Evolutionary conservation across 495 filamentous ascomycete genomes (phyloP).

Genomic region (Achaetomiella virescens): DNA sequence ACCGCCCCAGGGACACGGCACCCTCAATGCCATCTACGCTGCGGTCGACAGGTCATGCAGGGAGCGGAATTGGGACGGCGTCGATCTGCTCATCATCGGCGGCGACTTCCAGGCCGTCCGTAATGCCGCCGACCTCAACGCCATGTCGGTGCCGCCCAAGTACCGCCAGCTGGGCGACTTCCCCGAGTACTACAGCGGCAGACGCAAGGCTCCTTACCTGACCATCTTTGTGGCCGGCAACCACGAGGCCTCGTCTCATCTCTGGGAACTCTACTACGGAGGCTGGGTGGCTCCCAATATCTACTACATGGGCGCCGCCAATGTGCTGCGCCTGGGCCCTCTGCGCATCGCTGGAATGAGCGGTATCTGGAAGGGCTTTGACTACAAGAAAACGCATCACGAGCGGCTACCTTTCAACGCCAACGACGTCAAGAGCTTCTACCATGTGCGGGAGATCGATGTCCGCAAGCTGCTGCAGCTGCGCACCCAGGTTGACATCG

Average conservation of each 20-base stretch:
- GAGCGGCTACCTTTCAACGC: conserved; percentile 81
- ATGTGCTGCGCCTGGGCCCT: conserved; percentile 72
- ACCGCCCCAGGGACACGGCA: conserved; percentile 71
- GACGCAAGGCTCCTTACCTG: conserved; percentile 68
- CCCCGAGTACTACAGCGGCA: conserved; percentile 82
- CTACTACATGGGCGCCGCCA: conserved; percentile 90
- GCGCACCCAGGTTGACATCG: conserved; percentile 76
- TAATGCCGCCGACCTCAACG: conserved; percentile 77
- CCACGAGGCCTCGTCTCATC: conserved; percentile 81
- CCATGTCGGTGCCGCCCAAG: conserved; percentile 79
- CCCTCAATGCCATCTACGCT: conserved; percentile 82
- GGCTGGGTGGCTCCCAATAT: conserved; percentile 97
- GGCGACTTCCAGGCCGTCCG: conserved; percentile 87
- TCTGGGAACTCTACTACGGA: conserved; percentile 90
- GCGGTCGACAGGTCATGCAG: conserved; percentile 57
- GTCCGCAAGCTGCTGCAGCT: conserved; percentile 82
- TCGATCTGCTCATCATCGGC: conserved; percentile 82
- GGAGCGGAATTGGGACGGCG: conserved; percentile 62
- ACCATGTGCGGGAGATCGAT: conserved; percentile 87
- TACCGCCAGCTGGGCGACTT: conserved; percentile 85
- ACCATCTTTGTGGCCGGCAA: conserved; percentile 93
- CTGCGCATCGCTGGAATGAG: conserved; percentile 85
- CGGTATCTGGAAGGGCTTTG: conserved; percentile 85
- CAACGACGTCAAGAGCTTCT: conserved; percentile 68
- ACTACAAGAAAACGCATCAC: conserved; percentile 73